A percentile compares a stretch with the other conserved stretches of the same genome.
These are phyloP conservation scores for Amphirosellinia nigrospora DNA, from an alignment of 495 filamentous ascomycete species.

Conservation along the genomic window DNA sequence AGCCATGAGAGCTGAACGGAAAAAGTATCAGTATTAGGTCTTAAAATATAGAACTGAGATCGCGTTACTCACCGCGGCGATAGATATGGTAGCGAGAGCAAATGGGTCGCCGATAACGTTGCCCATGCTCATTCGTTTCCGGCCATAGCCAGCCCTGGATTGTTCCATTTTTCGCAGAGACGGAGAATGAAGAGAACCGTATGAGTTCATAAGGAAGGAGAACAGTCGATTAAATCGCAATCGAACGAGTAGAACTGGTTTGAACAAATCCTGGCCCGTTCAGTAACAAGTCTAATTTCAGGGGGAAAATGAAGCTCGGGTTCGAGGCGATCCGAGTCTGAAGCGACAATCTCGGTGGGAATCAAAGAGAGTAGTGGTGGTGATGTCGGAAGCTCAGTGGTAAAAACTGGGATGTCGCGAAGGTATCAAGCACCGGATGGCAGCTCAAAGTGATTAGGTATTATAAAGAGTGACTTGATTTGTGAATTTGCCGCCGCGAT, in stretches of 20 bases:
- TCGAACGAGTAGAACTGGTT: slow-evolving; percentile 26
- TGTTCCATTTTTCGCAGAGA: slow-evolving; percentile 84
- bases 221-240: slow-evolving; percentile 21
- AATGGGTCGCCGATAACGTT: slow-evolving; percentile 97
- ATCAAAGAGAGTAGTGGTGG: background rate
- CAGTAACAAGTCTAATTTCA: background rate
- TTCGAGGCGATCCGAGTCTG: background rate
- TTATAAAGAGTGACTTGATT: slow-evolving; percentile 17
- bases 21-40: slow-evolving; percentile 18
- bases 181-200: slow-evolving; percentile 74
- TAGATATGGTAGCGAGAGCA: slow-evolving; percentile 90
- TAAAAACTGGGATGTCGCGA: background rate
- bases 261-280: slow-evolving; percentile 21
- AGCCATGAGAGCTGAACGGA: slow-evolving; percentile 83
- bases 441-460: background rate
- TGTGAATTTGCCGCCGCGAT: background rate
- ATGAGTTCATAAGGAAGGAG: slow-evolving; percentile 68
- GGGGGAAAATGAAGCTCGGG: background rate
- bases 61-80: slow-evolving; percentile 74
- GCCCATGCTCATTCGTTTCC: slow-evolving; percentile 71
- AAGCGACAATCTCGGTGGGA: background rate
- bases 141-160: slow-evolving; percentile 60
- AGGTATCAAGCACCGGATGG: background rate
- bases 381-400: background rate
- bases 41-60: background rate